phyloP scores from a whole-genome alignment of 352 stramenopile species.

The Thraustotheca clavata region DNA sequence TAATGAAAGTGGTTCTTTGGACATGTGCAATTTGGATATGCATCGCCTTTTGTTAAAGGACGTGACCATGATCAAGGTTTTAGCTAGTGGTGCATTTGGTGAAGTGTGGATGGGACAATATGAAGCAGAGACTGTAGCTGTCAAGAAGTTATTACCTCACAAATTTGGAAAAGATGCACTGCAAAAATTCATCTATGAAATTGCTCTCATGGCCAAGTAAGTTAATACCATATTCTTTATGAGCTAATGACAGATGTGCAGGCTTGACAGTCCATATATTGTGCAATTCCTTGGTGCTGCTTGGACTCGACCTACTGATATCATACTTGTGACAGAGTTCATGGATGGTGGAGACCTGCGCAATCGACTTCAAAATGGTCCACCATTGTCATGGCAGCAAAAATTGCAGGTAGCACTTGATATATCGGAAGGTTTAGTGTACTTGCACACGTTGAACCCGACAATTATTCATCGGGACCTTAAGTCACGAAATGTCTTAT shows the following conservation, averaged over 20 bases:
- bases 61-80: not conserved
- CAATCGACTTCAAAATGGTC: conserved; percentile 30
- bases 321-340: conserved; percentile 41
- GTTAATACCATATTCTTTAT: too few species aligned
- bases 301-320: conserved; percentile 42
- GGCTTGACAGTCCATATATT: conserved; percentile 56
- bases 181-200: conserved; percentile 48
- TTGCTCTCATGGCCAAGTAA: conserved; percentile 43
- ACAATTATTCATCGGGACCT: conserved; percentile 40
- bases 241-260: too few species aligned
- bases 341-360: conserved; percentile 44
- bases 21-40: conserved; percentile 10
- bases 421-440: conserved; percentile 34
- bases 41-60: not conserved
- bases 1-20: too few species aligned
- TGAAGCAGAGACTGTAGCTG: conserved; percentile 54
- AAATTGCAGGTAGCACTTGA: conserved; percentile 30
- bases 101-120: conserved; percentile 75
- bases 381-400: conserved; percentile 24
- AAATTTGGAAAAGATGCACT: conserved; percentile 51
- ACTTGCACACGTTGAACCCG: conserved; percentile 37
- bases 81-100: conserved; percentile 42
- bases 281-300: conserved; percentile 42
- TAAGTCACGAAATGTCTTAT: conserved; percentile 40
- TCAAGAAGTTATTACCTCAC: conserved; percentile 38